A percentile compares a stretch with the other conserved stretches of the same genome.
Conservation (phyloP, 805 yeast species). For the Barnettozyma californica region DNA sequence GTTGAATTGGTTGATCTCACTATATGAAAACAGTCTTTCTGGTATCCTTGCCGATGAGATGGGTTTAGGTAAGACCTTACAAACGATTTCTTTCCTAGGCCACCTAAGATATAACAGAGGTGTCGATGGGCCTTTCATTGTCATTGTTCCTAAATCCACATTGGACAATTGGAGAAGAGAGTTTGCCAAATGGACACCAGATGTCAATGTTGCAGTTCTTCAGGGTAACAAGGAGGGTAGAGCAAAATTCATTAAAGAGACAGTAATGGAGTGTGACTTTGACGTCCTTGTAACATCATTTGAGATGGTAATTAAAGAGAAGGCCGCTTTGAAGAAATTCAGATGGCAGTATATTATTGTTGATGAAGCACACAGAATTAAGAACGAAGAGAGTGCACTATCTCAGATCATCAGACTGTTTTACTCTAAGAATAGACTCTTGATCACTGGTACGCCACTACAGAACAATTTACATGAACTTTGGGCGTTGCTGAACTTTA, state of each 20-base stretch:
- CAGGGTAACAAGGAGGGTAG: constrained; percentile 91
- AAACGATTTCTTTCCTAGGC: constrained; percentile 89
- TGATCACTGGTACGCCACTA: constrained; percentile 94
- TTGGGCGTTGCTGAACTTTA: constrained; percentile 90
- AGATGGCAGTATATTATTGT: constrained; percentile 92
- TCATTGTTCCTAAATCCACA: constrained; percentile 93
- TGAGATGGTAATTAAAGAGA: constrained; percentile 91
- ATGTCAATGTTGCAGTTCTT: constrained; percentile 74
- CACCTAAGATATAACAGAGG: constrained; percentile 73
- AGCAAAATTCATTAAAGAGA: constrained; percentile 48
- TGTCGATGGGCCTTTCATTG: constrained; percentile 84
- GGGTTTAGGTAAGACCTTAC: constrained; percentile 96
- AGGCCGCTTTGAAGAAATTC: constrained; percentile 68
- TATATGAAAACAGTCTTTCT: constrained; percentile 81
- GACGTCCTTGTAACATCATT: constrained; percentile 89
- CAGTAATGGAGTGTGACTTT: constrained; percentile 67
- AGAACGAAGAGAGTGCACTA: constrained; percentile 86
- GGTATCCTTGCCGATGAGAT: constrained; percentile 97
- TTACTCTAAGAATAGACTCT: constrained; percentile 74
- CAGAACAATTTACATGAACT: constrained; percentile 93
- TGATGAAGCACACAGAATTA: constrained; percentile 96
- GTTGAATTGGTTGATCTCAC: constrained; percentile 85
- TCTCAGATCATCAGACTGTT: constrained; percentile 90
- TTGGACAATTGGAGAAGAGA: constrained; percentile 96
- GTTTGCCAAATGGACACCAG: constrained; percentile 94